Evolutionary conservation across 1,284 basidiomycete species (phyloP), one percentile per base, ranked within the genome.

Genomic region (Cystobasidium slooffiae): DNA sequence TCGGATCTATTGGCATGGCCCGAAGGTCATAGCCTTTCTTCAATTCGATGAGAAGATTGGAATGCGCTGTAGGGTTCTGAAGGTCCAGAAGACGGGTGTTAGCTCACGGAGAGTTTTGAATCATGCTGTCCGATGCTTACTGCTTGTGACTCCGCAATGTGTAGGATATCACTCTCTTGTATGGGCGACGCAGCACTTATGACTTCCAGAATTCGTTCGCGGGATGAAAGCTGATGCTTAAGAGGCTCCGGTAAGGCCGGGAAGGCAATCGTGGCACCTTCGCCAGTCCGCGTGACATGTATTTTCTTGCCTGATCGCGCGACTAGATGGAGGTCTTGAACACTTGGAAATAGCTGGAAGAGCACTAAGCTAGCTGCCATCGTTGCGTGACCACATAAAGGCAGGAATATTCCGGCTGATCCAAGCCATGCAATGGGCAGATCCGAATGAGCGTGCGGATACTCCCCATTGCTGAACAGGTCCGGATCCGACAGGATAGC

Each of bases 351-450:
- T 41, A 55, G 31, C 24, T 16, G 18, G 52, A 68, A 68, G 12
- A 68, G 66, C 10, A 68, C 49, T 10, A 68, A 43, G n/a, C 66
- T 55, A 5, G 66, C 44, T 4, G 66, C 66, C 66, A 68, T 56
- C n/a, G 51, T 68, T 12, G 49, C 66, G 24, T 68, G 66, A 6
- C 66, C 66, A 37, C 66, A 68, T 14, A 68, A 24, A 6, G 66
- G 66, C 7, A 68, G 49, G n/a, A 51, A 68, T 9, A n/a, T 14
- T 5, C 66, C 66, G 8, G 49, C 20, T 16, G 66, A 52, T 16
- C 49, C 53, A n/a, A 53, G 20, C 66, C 66, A 68, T 6, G 24
- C 24, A 7, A 68, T 68, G 31, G 49, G 22, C 1, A 68, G 66
- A 20, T 68, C 52, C n/a, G 22, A 53, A 18, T 37, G n/a, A 18